These are phyloP conservation scores for Sclerotinia trifoliorum DNA, from an alignment of 2,329 filamentous ascomycete species.

Conservation along the genomic window DNA sequence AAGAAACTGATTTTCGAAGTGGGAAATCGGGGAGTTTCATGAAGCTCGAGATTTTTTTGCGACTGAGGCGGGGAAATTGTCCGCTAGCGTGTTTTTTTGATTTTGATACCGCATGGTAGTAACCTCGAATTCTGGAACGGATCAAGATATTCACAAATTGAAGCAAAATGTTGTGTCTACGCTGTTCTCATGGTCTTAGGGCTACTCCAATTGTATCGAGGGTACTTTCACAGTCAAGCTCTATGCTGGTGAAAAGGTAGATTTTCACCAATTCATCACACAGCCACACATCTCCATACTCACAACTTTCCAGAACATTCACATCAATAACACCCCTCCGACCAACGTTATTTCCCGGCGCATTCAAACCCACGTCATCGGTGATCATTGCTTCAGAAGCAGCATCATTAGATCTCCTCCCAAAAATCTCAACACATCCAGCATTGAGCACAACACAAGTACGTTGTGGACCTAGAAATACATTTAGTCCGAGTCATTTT, in stretches of 20 bases:
- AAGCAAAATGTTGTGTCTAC: conserved; percentile 37
- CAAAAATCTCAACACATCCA: conserved; percentile 39
- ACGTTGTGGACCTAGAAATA: conserved; percentile 40
- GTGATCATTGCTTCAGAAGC: background rate
- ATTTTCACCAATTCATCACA: background rate
- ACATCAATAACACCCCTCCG: conserved; percentile 36
- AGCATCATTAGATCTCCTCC: conserved; percentile 34
- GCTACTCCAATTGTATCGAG: conserved; percentile 25
- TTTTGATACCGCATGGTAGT: conserved; percentile 17
- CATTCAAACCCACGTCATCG: conserved; percentile 23
- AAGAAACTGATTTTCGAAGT: background rate
- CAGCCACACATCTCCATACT: background rate
- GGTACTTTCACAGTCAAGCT: conserved; percentile 16
- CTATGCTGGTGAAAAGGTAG: conserved; percentile 31
- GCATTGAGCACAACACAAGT: conserved; percentile 37
- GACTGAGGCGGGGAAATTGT: conserved; percentile 19
- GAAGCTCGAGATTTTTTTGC: conserved; percentile 24
- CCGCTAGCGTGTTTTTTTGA: conserved; percentile 30
- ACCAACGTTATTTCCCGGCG: conserved; percentile 33
- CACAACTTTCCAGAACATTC: conserved; percentile 34
- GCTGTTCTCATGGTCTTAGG: conserved; percentile 33
- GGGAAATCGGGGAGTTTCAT: background rate
- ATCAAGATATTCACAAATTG: conserved; percentile 9
- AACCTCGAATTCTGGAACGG: conserved; percentile 18
- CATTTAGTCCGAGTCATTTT: conserved; percentile 41